These are phyloP conservation scores for Tulasnella sp. DNA, from an alignment of 768 basidiomycete genomes.

Conservation along the genomic window DNA sequence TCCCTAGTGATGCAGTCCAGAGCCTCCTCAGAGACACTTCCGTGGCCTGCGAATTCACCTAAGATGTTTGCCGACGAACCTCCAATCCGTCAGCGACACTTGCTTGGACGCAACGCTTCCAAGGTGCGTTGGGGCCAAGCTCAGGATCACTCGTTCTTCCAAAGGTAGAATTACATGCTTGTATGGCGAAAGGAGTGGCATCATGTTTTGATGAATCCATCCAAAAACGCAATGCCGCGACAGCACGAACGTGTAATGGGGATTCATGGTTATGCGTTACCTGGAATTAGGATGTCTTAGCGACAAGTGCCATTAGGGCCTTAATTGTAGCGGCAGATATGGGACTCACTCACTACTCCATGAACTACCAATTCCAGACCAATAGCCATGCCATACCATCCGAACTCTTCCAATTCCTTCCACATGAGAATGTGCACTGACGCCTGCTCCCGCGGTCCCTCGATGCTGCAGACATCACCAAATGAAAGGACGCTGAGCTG, in stretches of 20 bases:
- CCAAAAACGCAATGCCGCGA: slow-evolving; percentile 2
- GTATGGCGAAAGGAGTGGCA: not conserved
- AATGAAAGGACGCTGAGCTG: not conserved
- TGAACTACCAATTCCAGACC: not conserved
- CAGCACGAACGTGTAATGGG: not conserved
- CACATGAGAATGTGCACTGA: slow-evolving; percentile 4
- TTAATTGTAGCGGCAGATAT: too few relatives aligned
- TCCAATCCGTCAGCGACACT: slow-evolving; percentile 8
- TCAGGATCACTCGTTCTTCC: slow-evolving; percentile 6
- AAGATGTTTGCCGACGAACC: slow-evolving; percentile 9
- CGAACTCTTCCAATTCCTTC: slow-evolving; percentile 4
- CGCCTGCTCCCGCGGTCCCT: not conserved
- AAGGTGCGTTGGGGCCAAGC: not conserved
- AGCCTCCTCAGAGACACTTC: slow-evolving; percentile 2
- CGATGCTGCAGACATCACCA: slow-evolving; percentile 10
- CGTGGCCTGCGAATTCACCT: not conserved
- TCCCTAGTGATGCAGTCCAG: not conserved
- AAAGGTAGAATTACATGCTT: not conserved
- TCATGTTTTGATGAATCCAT: not conserved
- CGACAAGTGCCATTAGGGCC: too few relatives aligned
- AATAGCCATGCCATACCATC: not conserved
- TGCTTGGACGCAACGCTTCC: not conserved
- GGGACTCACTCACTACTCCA: not conserved
- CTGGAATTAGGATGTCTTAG: slow-evolving; percentile 1
- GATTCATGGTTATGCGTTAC: not conserved